phyloP scores from a whole-genome alignment of 1,284 basidiomycete genomes.

The Malassezia vespertilionis region DNA sequence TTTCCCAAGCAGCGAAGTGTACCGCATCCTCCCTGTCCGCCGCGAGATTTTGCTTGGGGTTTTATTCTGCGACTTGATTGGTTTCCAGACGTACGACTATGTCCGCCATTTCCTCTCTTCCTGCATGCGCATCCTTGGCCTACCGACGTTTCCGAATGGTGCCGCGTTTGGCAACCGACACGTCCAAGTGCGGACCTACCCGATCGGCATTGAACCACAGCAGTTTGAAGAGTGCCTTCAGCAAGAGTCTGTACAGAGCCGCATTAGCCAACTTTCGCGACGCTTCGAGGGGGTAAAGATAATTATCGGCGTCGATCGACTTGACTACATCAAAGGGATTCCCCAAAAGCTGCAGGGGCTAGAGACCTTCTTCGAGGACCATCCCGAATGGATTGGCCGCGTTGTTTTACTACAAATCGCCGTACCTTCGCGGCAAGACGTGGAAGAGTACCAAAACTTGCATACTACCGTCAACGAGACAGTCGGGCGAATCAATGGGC shows the following conservation, averaged over 20 bases:
- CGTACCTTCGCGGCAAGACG: conserved; percentile 91
- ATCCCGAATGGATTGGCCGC: conserved; percentile 97
- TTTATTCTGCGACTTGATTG: conserved; percentile 74
- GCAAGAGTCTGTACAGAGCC: conserved; percentile 64
- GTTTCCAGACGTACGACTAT: conserved; percentile 98
- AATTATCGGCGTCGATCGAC: conserved; percentile 91
- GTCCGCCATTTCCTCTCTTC: conserved; percentile 97
- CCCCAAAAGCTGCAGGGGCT: conserved; percentile 94
- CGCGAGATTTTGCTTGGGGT: conserved; percentile 91
- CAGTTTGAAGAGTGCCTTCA: conserved; percentile 78
- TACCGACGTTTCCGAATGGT: conserved; percentile 97
- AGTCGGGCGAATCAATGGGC: conserved; percentile 92
- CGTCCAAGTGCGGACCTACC: conserved; percentile 94
- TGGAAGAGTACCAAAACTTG: conserved; percentile 97
- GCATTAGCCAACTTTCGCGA: conserved; percentile 70
- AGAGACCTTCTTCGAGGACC: conserved; percentile 88
- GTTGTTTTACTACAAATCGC: conserved; percentile 92
- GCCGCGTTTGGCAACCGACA: conserved; percentile 86
- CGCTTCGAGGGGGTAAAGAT: conserved; percentile 90
- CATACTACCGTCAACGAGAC: conserved; percentile 92
- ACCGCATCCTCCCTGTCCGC: conserved; percentile 79
- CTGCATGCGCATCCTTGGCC: conserved; percentile 85
- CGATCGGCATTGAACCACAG: conserved; percentile 89
- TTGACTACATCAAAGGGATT: conserved; percentile 99
- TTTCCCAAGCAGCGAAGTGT: conserved; percentile 95